Base-by-base conservation (phyloP, 1,284 basidiomycete species). In the Tausonia pullulans region DNA sequence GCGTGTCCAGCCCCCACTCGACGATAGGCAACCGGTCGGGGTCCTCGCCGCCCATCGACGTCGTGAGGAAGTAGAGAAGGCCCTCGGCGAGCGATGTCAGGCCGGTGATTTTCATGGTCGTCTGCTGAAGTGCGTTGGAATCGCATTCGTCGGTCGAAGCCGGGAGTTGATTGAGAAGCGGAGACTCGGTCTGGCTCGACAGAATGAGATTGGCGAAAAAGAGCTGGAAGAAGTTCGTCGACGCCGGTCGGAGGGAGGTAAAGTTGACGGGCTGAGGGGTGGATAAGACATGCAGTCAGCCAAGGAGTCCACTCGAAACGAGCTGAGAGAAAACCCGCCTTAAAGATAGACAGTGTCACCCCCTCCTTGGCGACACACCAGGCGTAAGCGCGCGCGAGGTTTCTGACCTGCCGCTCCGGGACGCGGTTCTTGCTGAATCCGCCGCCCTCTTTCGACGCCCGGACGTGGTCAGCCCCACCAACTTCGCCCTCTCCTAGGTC, bases 401-500 rank as follows among this genome's bases (percentile, higher is more conserved):
- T 90, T 55, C 73, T 75, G 64, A 84, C 75, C 60, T 84, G 81
- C 58, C 81, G 79, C 14, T 80, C 76, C 3, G 87, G 85, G 43
- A 89, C 79, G 58, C 79, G 81, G 70, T 82, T 81, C 53, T 71
- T 69, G 52, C 70, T 68, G 58, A 71, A 65, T n/a, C 68, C 61
- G 4, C 69, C 75, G 43, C 79, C 79, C 39, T 82, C 82, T 67
- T 79, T 79, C 48, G 83, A 73, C 66, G 79, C 83, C 72, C 87
- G 88, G 69, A 90, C 79, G 58, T 90, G 79, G 70, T 87, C 88
- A 0, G 82, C 81, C 2, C 92, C 92, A 2, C 91, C 91, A 45
- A 94, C 88, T 51, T 78, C 81, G 14, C 79, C 83, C 75, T 97
- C 90, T 14, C 92, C 93, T 44, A 98, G 79, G 68, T 91, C 90